These are phyloP conservation scores for Auricularia sp. DNA, from an alignment of 768 basidiomycete species.

Conservation along the genomic window DNA sequence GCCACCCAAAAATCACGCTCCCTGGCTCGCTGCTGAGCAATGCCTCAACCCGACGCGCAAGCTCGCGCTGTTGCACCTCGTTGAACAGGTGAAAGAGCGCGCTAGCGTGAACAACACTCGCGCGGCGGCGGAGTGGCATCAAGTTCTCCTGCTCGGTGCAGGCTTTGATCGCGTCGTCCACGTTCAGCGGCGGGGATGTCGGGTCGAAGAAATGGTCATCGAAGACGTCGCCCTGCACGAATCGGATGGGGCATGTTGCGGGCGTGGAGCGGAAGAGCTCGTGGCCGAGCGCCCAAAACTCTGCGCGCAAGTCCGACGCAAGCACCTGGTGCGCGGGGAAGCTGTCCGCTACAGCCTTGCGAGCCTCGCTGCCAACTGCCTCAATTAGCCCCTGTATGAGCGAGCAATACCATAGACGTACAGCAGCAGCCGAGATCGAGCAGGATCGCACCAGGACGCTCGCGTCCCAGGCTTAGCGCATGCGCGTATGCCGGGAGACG, in stretches of 20 bases:
- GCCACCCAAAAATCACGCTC: slow-evolving; percentile 23
- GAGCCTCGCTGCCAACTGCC: slow-evolving; percentile 28
- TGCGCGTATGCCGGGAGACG: slow-evolving; percentile 12
- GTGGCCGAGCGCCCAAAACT: slow-evolving; percentile 54
- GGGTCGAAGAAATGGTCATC: slow-evolving; percentile 34
- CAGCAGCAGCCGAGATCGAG: slow-evolving; percentile 19
- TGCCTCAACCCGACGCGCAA: slow-evolving; percentile 18
- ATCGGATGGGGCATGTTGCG: slow-evolving; percentile 45
- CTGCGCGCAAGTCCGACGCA: slow-evolving; percentile 34
- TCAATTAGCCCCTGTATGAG: neutral
- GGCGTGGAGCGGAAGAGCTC: slow-evolving; percentile 46
- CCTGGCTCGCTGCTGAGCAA: slow-evolving; percentile 21
- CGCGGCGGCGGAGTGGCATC: slow-evolving; percentile 34
- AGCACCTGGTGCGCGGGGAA: slow-evolving; percentile 32
- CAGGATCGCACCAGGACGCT: slow-evolving; percentile 27
- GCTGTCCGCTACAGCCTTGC: slow-evolving; percentile 34
- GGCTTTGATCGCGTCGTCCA: slow-evolving; percentile 12
- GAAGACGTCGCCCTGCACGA: slow-evolving; percentile 44
- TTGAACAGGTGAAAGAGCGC: slow-evolving; percentile 36
- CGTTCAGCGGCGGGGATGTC: slow-evolving; percentile 11
- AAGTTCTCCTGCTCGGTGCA: slow-evolving; percentile 23
- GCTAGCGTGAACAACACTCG: slow-evolving; percentile 41
- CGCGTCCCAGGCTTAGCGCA: slow-evolving; percentile 27
- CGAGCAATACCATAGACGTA: neutral
- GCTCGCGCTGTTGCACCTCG: slow-evolving; percentile 15